Evolutionary conservation across 2,329 filamentous ascomycete species (phyloP).

Genomic region (Phaeosphaeriaceae sp.): DNA sequence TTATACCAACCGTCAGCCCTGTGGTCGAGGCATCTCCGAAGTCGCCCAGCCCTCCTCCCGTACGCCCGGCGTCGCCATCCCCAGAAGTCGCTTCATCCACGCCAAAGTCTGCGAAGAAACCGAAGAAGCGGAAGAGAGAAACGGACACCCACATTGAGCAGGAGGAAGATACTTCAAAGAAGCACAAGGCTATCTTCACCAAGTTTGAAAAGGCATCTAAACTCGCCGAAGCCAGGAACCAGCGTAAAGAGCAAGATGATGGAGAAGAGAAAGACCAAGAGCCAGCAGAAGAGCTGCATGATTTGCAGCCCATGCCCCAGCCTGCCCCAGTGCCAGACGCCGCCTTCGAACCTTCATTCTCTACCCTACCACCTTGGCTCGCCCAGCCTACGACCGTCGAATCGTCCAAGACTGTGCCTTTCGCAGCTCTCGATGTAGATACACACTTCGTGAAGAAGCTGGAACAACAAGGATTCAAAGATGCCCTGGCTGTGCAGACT

Average conservation of each 20-base stretch:
- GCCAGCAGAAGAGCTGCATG: constrained; percentile 63
- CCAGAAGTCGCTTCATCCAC: constrained; percentile 5
- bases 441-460: constrained; percentile 68
- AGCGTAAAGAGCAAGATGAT: constrained; percentile 20
- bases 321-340: constrained; percentile 68
- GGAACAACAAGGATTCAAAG: constrained; percentile 69
- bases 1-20: constrained; percentile 1
- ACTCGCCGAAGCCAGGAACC: constrained; percentile 29
- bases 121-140: constrained; percentile 45
- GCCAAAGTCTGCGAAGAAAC: constrained; percentile 37
- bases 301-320: constrained; percentile 82
- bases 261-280: constrained; percentile 45
- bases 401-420: constrained; percentile 65
- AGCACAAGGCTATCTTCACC: constrained; percentile 49
- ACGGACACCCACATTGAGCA: constrained; percentile 24
- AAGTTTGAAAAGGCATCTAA: constrained; percentile 55
- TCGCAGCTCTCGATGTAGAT: constrained; percentile 69
- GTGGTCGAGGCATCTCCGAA: background rate
- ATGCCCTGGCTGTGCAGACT: constrained; percentile 81
- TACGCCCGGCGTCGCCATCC: constrained; percentile 1
- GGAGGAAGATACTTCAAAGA: constrained; percentile 43
- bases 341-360: constrained; percentile 70
- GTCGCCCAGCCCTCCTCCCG: constrained; percentile 5
- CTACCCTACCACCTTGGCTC: constrained; percentile 82
- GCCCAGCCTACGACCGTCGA: constrained; percentile 75